A percentile compares a stretch with the other conserved stretches of the same genome.
Conservation (phyloP, 1,284 basidiomycete species). For the Limonomyces culmigenus region DNA sequence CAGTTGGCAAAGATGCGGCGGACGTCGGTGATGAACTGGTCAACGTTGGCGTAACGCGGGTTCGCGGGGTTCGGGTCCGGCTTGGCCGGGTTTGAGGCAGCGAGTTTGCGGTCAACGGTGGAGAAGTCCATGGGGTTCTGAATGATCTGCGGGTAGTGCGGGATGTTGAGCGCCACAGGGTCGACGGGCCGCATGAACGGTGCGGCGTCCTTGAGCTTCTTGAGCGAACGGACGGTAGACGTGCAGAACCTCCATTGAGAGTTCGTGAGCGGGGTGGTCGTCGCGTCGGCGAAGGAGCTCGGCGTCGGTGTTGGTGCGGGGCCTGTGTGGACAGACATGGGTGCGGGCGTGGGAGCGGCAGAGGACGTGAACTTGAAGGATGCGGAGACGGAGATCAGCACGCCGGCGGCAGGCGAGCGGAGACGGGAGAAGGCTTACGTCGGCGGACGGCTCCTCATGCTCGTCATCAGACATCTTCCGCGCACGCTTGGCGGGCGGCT, state of each 20-base stretch:
- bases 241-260: constrained; percentile 72
- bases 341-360: constrained; percentile 42
- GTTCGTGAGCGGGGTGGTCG: constrained; percentile 10
- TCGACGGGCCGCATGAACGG: constrained; percentile 88
- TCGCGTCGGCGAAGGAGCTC: constrained; percentile 6
- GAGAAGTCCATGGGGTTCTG: constrained; percentile 89
- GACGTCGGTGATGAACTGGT: constrained; percentile 73
- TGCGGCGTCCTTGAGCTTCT: constrained; percentile 71
- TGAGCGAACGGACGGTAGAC: constrained; percentile 69
- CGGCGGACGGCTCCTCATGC: constrained; percentile 43
- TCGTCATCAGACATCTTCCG: constrained; percentile 36
- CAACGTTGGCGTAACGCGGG: constrained; percentile 56
- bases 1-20: constrained; percentile 83
- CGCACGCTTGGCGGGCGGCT: constrained; percentile 54
- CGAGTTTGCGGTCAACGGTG: constrained; percentile 85
- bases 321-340: constrained; percentile 11
- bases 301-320: constrained; percentile 2
- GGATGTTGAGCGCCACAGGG: constrained; percentile 76
- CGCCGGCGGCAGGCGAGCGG: constrained; percentile 31
- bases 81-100: constrained; percentile 62
- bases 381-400: constrained; percentile 28
- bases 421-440: constrained; percentile 26
- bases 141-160: constrained; percentile 81
- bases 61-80: constrained; percentile 50
- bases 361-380: constrained; percentile 32